phyloP scores from a whole-genome alignment of 768 basidiomycete genomes.

The Artomyces pyxidatus region DNA sequence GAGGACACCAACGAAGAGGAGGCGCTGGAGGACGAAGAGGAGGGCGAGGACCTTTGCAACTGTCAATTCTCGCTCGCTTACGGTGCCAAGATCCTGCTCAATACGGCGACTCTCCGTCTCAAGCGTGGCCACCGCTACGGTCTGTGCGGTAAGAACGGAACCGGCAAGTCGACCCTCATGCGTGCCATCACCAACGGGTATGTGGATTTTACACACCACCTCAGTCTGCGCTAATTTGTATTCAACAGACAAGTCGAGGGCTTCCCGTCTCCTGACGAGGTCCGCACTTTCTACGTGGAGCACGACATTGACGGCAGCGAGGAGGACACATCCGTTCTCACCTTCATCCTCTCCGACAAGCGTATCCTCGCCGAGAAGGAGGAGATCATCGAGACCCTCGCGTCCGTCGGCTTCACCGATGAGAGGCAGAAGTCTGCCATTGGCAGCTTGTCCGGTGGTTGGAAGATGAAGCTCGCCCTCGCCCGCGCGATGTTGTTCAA shows the following conservation, averaged over 20 bases:
- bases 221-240: slow-evolving; percentile 27
- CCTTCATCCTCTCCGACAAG: slow-evolving; percentile 82
- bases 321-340: slow-evolving; percentile 80
- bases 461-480: slow-evolving; percentile 99
- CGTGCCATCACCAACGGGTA: slow-evolving; percentile 84
- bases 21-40: slow-evolving; percentile 83
- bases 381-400: slow-evolving; percentile 74
- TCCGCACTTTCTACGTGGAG: slow-evolving; percentile 99
- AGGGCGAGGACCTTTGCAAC: slow-evolving; percentile 98
- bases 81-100: slow-evolving; percentile 97
- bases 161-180: slow-evolving; percentile 94
- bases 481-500: slow-evolving; percentile 97
- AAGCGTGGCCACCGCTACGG: slow-evolving; percentile 99
- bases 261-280: slow-evolving; percentile 94
- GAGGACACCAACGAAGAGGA: slow-evolving; percentile 63
- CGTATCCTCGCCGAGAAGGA: slow-evolving; percentile 64
- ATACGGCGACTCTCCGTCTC: slow-evolving; percentile 92
- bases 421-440: slow-evolving; percentile 82
- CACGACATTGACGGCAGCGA: slow-evolving; percentile 98
- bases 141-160: slow-evolving; percentile 98
- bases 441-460: slow-evolving; percentile 91
- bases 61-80: slow-evolving; percentile 98
- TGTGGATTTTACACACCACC: slow-evolving; percentile 14
- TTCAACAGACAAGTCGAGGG: slow-evolving; percentile 80
- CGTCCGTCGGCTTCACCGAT: slow-evolving; percentile 86